phyloP scores from a whole-genome alignment of 202 grass and related monocot species.

The Brachypodium distachyon region DNA sequence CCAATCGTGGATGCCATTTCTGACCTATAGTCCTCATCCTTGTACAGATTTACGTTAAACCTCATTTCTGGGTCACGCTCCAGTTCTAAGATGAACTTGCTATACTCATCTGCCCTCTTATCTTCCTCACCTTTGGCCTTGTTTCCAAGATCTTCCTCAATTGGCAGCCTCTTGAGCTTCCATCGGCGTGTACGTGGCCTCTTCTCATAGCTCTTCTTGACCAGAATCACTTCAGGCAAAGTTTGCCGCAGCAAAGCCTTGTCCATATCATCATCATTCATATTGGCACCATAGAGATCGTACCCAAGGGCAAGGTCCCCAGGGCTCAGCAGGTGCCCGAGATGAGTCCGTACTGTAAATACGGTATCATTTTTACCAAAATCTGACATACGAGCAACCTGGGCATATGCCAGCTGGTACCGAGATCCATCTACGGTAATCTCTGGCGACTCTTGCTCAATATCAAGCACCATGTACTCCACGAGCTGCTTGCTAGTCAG shows the following conservation, averaged over 20 bases:
- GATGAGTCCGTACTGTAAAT: conserved; percentile 67
- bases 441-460: conserved; percentile 61
- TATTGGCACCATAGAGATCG: conserved; percentile 72
- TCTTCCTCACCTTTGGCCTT: conserved; percentile 65
- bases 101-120: conserved; percentile 58
- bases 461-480: conserved; percentile 85
- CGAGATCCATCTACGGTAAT: conserved; percentile 53
- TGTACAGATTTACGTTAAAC: conserved; percentile 53
- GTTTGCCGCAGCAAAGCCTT: conserved; percentile 38
- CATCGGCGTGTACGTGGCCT: conserved; percentile 28
- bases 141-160: conserved; percentile 43
- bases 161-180: conserved; percentile 68
- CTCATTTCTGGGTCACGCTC: conserved; percentile 44
- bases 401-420: conserved; percentile 63
- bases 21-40: conserved; percentile 70
- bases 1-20: conserved; percentile 64
- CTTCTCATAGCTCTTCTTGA: conserved; percentile 96
- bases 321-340: conserved; percentile 70
- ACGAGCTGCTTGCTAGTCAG: conserved; percentile 77
- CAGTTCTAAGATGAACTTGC: conserved; percentile 52
- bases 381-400: conserved; percentile 65
- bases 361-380: conserved; percentile 77
- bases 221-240: conserved; percentile 74
- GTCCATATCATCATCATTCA: conserved; percentile 74
- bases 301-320: conserved; percentile 86